Evolutionary conservation across 1,284 basidiomycete species (phyloP).

Genomic region (Coniferiporia sulphurascens): DNA sequence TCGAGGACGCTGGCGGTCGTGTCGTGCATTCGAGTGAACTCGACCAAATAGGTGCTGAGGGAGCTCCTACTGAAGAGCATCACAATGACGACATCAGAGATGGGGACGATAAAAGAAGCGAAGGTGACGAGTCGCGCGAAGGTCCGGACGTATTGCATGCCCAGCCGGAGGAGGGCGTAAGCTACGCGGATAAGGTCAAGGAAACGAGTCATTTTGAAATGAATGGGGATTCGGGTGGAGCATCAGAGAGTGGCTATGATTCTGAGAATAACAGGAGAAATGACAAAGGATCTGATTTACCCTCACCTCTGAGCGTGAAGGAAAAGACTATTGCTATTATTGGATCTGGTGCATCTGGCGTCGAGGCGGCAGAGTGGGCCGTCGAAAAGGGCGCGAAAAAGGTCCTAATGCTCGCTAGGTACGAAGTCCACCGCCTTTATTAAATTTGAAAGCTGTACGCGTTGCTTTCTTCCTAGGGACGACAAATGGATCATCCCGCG

Average conservation of each 20-base stretch:
- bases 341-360: constrained; percentile 56
- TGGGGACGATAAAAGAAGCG: neutral
- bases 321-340: constrained; percentile 50
- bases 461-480: constrained; percentile 6
- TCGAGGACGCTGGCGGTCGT: constrained; percentile 16
- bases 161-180: constrained; percentile 13
- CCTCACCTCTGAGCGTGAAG: constrained; percentile 36
- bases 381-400: constrained; percentile 40
- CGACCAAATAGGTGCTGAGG: constrained; percentile 18
- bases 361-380: constrained; percentile 57
- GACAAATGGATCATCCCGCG: constrained; percentile 51
- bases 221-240: constrained; percentile 11
- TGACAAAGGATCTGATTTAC: constrained; percentile 53
- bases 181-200: constrained; percentile 16
- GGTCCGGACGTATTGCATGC: constrained; percentile 18
- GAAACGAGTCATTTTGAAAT: neutral
- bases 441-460: neutral
- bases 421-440: constrained; percentile 12
- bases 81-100: constrained; percentile 19
- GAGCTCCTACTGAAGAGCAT: constrained; percentile 20
- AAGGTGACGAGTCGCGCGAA: constrained; percentile 2
- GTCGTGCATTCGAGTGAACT: constrained; percentile 19
- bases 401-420: constrained; percentile 43
- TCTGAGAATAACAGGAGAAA: constrained; percentile 33
- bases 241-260: constrained; percentile 4